Evolutionary conservation across 352 stramenopile genomes (phyloP), one percentile per base, ranked within the genome.

Genomic region (Phytophthora lateralis): DNA sequence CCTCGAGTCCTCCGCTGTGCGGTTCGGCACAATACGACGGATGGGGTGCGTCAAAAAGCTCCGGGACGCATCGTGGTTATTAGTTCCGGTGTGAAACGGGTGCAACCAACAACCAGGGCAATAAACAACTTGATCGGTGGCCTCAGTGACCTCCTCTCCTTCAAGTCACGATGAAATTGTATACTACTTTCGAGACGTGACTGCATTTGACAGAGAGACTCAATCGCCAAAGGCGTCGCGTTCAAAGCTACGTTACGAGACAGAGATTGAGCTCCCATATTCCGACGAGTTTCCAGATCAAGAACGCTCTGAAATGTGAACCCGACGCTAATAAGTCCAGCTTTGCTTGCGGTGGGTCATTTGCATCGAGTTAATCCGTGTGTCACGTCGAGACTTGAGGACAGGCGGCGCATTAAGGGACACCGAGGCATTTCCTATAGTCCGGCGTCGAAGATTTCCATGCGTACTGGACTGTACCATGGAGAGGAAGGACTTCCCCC

Each of bases 381-480:
- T 46, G 62, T 70, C 48, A 70, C 55, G 35, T 45, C 38, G 34
- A 47, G 27, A 47, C 38, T 69, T 63, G 42, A 66, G 62, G 62
- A 70, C 62, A 70, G 62, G 62, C 60, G 46, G 15, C 8, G 17
- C 18, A 34, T 26, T 47, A 58, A 17, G 37, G 27, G 55, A 14
- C 44, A 42, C 55, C 47, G n/a, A 10, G 15, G 20, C 18, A 12
- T 29, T n/a, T 29, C 20, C 18, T 49, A n/a, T 20, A 34, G 6
- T 18, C 32, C 35, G 26, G 27, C 26, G 45, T 26, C 35, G 46
- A 59, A 63, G 54, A 50, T 46, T 54, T 43, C n/a, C 38, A 21
- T n/a, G 37, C 34, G 46, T 47, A 17, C 52, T 54, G 38, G 53
- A 49, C 49, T 30, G 10, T 10, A 10, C 46, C 29, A 39, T 45